Evolutionary conservation across 1,139 yeast genomes (phyloP), one percentile per base, ranked within the genome.

Genomic region (Kurtzmaniella natalensis): DNA sequence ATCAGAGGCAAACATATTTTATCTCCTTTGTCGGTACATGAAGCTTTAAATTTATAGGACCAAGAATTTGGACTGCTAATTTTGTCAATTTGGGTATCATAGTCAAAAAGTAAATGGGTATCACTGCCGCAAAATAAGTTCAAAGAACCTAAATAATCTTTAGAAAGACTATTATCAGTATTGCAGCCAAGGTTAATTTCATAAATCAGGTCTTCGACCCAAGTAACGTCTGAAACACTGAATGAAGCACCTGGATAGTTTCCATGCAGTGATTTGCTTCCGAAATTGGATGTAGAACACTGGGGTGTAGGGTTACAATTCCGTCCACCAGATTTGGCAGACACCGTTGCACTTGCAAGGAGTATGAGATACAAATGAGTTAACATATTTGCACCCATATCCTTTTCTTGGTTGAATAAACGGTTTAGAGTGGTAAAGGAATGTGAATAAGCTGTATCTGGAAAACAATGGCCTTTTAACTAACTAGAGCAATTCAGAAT

Each of bases 1-100:
- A 34, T 4, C 13, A 4, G 30, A 25, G 37, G 37, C 21, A 34
- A 34, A 30, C 37, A 34, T 13, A 22, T 16, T 18, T 34, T n/a
- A 24, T 25, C 33, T 3, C 33, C 37, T 6, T 28, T 14, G 7
- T 25, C 33, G 22, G 16, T 23, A 31, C 25, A 28, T 11, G 22
- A 30, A 27, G 20, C 19, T 14, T 18, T 11, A 30, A 34, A 20
- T 15, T 25, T 24, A 18, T 30, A 28, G 13, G 33, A 15, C 16
- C 28, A 17, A 9, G 26, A 28, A 5, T 22, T 18, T 8, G 20
- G 10, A 10, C 28, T 15, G 11, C 5, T 13, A 23, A 30, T 23
- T 4, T 26, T 17, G n/a, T 25, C 20, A 30, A 34, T 13, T 3
- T 22, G 9, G 3, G 24, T 21, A 15, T 33, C 24, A 24, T 15